Evolutionary conservation across 2,329 filamentous ascomycete genomes (phyloP).

Genomic region (Stachybotrys echinatus): DNA sequence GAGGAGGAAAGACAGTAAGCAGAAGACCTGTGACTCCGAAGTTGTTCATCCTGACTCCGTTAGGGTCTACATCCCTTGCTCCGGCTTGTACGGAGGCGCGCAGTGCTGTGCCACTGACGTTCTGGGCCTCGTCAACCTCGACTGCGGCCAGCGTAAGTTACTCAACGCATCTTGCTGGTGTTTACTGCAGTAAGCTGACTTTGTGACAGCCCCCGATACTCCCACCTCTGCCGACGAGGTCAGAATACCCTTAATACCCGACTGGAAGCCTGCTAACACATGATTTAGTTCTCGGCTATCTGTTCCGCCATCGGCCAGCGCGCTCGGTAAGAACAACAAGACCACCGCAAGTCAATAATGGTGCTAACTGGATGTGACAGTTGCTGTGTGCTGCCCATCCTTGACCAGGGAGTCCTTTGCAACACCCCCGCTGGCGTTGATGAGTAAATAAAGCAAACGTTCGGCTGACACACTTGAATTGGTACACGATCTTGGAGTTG

Average conservation of each 20-base stretch:
- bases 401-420: constrained; percentile 30
- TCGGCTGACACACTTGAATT: too few relatives aligned
- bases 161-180: constrained; percentile 9
- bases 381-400: constrained; percentile 51
- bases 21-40: not conserved
- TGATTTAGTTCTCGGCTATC: constrained; percentile 39
- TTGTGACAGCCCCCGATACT: constrained; percentile 16
- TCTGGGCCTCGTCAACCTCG: constrained; percentile 49
- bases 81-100: constrained; percentile 34
- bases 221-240: constrained; percentile 32
- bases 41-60: not conserved
- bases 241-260: too few relatives aligned
- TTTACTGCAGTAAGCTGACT: too few relatives aligned
- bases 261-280: too few relatives aligned
- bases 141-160: constrained; percentile 49
- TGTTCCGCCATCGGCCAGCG: constrained; percentile 46
- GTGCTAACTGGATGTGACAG: too few relatives aligned
- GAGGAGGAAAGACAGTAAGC: constrained; percentile 19
- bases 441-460: constrained; percentile 16
- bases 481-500: too few relatives aligned
- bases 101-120: constrained; percentile 60
- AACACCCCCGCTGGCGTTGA: constrained; percentile 23
- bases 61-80: constrained; percentile 31
- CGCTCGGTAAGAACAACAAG: too few relatives aligned
- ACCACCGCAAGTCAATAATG: too few relatives aligned